Evolutionary conservation across 768 basidiomycete species (phyloP).

Genomic region (Lentinula edodes): DNA sequence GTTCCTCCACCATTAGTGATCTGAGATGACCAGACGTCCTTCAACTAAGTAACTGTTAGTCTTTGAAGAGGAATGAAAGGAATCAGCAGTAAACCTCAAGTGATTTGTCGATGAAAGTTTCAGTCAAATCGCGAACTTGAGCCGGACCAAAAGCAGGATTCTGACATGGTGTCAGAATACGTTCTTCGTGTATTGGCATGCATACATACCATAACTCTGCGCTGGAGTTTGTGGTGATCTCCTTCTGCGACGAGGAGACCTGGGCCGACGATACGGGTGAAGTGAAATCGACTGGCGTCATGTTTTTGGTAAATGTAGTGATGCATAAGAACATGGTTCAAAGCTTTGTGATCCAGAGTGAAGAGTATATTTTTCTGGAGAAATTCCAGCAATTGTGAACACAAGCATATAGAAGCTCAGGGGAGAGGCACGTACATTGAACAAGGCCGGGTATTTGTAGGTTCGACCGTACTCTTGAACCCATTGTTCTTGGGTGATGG

Average conservation of each 20-base stretch:
- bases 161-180: slow-evolving; percentile 18
- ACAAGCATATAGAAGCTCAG: background rate
- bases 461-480: slow-evolving; percentile 28
- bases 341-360: slow-evolving; percentile 55
- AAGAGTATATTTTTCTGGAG: slow-evolving; percentile 33
- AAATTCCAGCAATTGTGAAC: background rate
- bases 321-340: slow-evolving; percentile 61
- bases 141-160: slow-evolving; percentile 63
- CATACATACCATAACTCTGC: slow-evolving; percentile 37
- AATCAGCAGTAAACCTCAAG: slow-evolving; percentile 28
- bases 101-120: slow-evolving; percentile 53
- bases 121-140: slow-evolving; percentile 53
- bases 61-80: background rate
- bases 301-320: slow-evolving; percentile 53
- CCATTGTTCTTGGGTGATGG: slow-evolving; percentile 26
- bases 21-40: slow-evolving; percentile 40
- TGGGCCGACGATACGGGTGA: slow-evolving; percentile 38
- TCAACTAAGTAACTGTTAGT: slow-evolving; percentile 27
- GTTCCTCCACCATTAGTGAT: slow-evolving; percentile 21
- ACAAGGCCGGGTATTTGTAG: slow-evolving; percentile 23
- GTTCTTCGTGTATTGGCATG: background rate
- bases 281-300: slow-evolving; percentile 24
- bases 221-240: slow-evolving; percentile 42
- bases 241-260: slow-evolving; percentile 47
- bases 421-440: slow-evolving; percentile 22